These are phyloP conservation scores for Ambrosiella cleistominuta DNA, from an alignment of 2,329 filamentous ascomycete genomes.

Conservation along the genomic window DNA sequence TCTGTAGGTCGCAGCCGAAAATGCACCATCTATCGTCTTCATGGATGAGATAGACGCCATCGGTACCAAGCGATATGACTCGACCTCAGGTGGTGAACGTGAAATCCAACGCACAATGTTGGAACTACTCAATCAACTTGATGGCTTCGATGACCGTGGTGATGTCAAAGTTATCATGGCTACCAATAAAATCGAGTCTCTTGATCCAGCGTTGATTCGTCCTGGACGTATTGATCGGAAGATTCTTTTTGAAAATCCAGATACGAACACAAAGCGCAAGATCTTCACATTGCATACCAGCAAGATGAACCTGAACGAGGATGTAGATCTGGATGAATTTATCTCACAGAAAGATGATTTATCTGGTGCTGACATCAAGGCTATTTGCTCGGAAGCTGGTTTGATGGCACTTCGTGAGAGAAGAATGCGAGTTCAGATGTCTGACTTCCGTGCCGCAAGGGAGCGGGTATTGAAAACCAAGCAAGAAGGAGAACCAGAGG, in stretches of 20 bases:
- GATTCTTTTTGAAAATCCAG: constrained; percentile 55
- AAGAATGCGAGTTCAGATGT: constrained; percentile 97
- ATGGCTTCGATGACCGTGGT: constrained; percentile 95
- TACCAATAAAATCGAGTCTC: constrained; percentile 97
- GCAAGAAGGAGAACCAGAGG: constrained; percentile 95
- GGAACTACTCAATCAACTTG: constrained; percentile 92
- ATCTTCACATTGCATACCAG: constrained; percentile 96
- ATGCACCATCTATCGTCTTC: constrained; percentile 93
- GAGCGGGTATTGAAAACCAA: constrained; percentile 96
- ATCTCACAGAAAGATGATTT: constrained; percentile 97
- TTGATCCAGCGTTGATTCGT: constrained; percentile 89
- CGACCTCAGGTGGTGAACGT: constrained; percentile 86
- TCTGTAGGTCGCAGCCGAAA: constrained; percentile 68
- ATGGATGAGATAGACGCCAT: constrained; percentile 99
- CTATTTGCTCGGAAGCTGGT: constrained; percentile 94
- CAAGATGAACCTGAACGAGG: constrained; percentile 92
- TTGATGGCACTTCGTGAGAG: constrained; percentile 85
- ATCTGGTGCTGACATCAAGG: constrained; percentile 94
- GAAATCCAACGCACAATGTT: constrained; percentile 98
- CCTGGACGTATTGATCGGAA: constrained; percentile 97
- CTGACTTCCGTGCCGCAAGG: constrained; percentile 81
- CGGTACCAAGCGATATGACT: constrained; percentile 96
- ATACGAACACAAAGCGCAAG: constrained; percentile 88
- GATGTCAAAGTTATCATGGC: constrained; percentile 99
- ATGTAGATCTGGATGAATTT: constrained; percentile 97